Evolutionary conservation across 352 stramenopile species (phyloP).

Genomic region (Phytophthora sansomeana): DNA sequence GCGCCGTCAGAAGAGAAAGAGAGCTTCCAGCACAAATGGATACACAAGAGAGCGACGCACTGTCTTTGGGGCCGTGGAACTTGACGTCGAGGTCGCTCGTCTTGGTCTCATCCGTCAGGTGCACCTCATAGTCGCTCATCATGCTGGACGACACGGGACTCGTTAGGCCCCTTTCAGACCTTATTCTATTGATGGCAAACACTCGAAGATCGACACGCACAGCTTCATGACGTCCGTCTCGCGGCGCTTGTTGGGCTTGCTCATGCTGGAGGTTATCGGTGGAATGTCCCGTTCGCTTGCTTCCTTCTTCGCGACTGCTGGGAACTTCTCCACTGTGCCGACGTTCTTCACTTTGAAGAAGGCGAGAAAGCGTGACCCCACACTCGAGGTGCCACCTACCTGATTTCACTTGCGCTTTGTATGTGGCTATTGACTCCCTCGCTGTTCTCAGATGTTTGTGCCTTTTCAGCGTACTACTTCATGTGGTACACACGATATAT

Average conservation of each 20-base stretch:
- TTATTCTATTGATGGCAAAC: background rate
- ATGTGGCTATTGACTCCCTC: constrained; percentile 3
- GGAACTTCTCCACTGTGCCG: constrained; percentile 11
- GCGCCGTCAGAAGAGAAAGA: constrained; percentile 14
- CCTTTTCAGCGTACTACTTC: constrained; percentile 31
- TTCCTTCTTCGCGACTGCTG: constrained; percentile 25
- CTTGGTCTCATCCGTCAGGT: constrained; percentile 84
- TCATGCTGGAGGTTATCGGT: constrained; percentile 46
- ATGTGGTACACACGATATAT: constrained; percentile 25
- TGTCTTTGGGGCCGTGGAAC: constrained; percentile 87
- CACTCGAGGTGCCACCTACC: constrained; percentile 34
- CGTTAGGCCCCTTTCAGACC: background rate
- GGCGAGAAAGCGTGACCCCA: constrained; percentile 31
- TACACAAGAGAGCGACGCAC: constrained; percentile 43
- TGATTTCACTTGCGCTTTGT: constrained; percentile 43
- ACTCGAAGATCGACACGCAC: constrained; percentile 39
- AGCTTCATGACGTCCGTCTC: constrained; percentile 94
- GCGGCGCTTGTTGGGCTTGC: constrained; percentile 82
- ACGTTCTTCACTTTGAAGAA: constrained; percentile 40
- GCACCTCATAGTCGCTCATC: constrained; percentile 92
- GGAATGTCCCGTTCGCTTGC: background rate
- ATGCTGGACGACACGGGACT: constrained; percentile 52
- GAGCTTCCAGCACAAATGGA: background rate
- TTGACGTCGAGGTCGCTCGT: constrained; percentile 88
- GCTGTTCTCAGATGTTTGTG: constrained; percentile 32